Percentiles rank a stretch among this genome's conserved stretches.
These are phyloP conservation scores for Didymella exigua DNA, from an alignment of 2,329 filamentous ascomycete genomes.

Conservation along the genomic window DNA sequence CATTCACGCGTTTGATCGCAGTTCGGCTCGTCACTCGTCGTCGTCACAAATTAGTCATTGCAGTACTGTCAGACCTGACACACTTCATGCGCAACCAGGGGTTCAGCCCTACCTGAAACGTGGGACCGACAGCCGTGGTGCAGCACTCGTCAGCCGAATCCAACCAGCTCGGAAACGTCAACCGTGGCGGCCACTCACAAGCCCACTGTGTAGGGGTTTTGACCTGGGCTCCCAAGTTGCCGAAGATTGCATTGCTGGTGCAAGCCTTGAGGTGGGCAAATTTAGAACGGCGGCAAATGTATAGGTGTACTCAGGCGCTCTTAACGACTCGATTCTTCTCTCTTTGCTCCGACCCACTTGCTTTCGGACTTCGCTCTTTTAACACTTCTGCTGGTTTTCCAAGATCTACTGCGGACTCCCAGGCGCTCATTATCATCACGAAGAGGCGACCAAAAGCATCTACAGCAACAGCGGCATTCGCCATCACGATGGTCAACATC, in stretches of 20 bases:
- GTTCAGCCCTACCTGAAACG: conserved; percentile 27
- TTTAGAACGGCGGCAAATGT: conserved; percentile 5
- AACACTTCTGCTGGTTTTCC: neutral
- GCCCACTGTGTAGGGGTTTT: conserved; percentile 7
- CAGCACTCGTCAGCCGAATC: conserved; percentile 16
- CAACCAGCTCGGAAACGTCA: conserved; percentile 13
- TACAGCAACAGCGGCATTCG: neutral
- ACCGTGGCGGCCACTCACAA: conserved; percentile 13
- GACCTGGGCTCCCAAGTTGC: conserved; percentile 15
- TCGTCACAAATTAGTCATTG: conserved; percentile 6
- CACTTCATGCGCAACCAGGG: conserved; percentile 23
- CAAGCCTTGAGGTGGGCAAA: conserved; percentile 4
- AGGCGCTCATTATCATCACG: neutral
- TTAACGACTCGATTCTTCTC: neutral
- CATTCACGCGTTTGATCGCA: conserved; percentile 4
- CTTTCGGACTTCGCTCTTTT: neutral
- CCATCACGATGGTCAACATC: conserved; percentile 33
- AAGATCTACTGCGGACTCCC: neutral
- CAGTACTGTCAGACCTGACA: conserved; percentile 19
- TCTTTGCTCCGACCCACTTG: neutral
- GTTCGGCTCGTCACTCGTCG: neutral
- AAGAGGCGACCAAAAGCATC: neutral
- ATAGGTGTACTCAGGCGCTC: conserved; percentile 13
- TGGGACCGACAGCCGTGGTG: conserved; percentile 15
- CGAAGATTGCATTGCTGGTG: conserved; percentile 27